phyloP scores from a whole-genome alignment of 2,329 filamentous ascomycete genomes.

The Tolypocladium sp. region DNA sequence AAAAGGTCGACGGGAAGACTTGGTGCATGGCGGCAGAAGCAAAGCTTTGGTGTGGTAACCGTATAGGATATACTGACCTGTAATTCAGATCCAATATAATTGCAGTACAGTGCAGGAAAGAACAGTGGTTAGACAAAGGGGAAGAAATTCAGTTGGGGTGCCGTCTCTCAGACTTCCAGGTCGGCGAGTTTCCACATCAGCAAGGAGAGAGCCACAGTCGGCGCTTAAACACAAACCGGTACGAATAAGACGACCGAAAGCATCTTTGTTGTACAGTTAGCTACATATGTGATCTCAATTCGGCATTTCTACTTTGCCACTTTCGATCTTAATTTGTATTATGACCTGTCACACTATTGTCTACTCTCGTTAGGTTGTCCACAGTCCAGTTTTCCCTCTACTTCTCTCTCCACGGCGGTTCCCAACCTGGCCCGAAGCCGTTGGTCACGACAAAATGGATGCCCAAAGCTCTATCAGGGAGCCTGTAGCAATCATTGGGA shows the following conservation, averaged over 20 bases:
- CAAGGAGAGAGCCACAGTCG: background rate
- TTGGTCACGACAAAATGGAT: background rate
- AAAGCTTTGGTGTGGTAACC: slow-evolving; percentile 8
- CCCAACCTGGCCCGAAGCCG: background rate
- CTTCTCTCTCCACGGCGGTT: too few species aligned
- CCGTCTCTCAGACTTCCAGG: background rate
- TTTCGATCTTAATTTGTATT: background rate
- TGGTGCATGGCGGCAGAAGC: slow-evolving; percentile 15
- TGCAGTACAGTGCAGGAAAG: background rate
- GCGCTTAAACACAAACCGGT: background rate
- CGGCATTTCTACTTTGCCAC: background rate
- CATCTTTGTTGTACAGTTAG: background rate
- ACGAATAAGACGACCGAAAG: background rate
- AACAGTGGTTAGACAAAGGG: background rate
- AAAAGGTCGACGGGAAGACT: slow-evolving; percentile 23
- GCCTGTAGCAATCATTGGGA: slow-evolving; percentile 25
- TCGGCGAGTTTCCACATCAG: background rate
- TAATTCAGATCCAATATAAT: background rate
- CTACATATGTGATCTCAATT: background rate
- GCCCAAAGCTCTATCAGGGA: background rate
- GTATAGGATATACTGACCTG: background rate
- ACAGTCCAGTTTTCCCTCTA: too few species aligned
- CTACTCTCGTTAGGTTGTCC: background rate
- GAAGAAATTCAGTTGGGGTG: background rate
- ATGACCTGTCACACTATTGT: background rate